Conservation (phyloP, 192 early-diverging fungal genomes). For the Backusella sp. region DNA sequence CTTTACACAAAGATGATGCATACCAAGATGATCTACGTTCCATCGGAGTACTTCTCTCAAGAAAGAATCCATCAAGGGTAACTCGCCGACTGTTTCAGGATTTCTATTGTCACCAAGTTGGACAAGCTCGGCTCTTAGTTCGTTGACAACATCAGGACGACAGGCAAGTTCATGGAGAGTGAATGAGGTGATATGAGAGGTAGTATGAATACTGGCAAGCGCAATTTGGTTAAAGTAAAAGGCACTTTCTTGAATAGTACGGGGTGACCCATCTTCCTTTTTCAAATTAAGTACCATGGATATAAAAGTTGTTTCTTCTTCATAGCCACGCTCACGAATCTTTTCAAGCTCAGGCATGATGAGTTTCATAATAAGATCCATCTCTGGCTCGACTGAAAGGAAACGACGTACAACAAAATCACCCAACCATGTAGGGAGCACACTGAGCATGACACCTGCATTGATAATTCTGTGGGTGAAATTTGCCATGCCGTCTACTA, state of each 20-base stretch:
- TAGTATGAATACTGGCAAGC: constrained; percentile 32
- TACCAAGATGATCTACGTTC: constrained; percentile 16
- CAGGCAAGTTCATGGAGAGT: constrained; percentile 19
- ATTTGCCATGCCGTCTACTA: constrained; percentile 19
- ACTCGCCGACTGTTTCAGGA: not conserved
- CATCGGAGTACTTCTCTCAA: constrained; percentile 16
- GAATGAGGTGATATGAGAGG: constrained; percentile 13
- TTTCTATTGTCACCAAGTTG: not conserved
- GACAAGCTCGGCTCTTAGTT: constrained; percentile 8
- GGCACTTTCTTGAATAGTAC: constrained; percentile 19
- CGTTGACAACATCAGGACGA: constrained; percentile 17
- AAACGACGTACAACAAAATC: constrained; percentile 11
- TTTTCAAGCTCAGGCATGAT: constrained; percentile 14
- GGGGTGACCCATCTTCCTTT: constrained; percentile 5
- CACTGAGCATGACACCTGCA: constrained; percentile 1
- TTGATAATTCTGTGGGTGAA: constrained; percentile 22
- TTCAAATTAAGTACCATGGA: constrained; percentile 17
- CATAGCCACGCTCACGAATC: not conserved
- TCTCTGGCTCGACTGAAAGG: constrained; percentile 11
- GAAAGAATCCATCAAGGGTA: constrained; percentile 28
- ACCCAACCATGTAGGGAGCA: constrained; percentile 10
- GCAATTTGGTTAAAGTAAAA: constrained; percentile 19
- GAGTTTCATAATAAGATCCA: constrained; percentile 23
- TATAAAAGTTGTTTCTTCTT: not conserved
- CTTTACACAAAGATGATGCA: constrained; percentile 16